Conservation (phyloP, 1,284 basidiomycete genomes). For the Cerioporus squamosus region DNA sequence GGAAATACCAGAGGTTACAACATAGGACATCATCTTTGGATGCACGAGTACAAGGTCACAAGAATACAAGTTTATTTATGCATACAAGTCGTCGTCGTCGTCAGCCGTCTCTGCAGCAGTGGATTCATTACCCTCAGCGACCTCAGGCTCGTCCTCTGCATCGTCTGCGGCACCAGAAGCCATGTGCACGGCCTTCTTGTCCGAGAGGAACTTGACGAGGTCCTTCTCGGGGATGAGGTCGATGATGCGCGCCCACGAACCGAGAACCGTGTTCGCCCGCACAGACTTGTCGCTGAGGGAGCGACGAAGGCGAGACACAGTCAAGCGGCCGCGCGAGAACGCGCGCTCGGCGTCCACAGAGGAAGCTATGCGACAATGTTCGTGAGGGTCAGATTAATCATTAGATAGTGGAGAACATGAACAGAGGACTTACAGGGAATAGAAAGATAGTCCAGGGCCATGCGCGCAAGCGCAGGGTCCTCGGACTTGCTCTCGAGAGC, state of each 20-base stretch:
- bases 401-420: too few species aligned
- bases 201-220: not conserved
- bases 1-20: too few species aligned
- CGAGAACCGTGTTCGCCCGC: conserved; percentile 17
- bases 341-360: conserved; percentile 27
- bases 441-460: conserved; percentile 2
- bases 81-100: too few species aligned
- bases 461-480: conserved; percentile 5
- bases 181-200: conserved; percentile 5
- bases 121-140: too few species aligned
- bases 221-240: conserved; percentile 4
- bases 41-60: too few species aligned
- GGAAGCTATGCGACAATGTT: conserved; percentile 17
- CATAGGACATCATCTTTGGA: too few species aligned
- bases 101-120: not conserved
- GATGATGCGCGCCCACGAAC: conserved; percentile 21
- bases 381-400: not conserved
- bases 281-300: conserved; percentile 24
- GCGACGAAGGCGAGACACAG: conserved; percentile 25
- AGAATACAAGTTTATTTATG: too few species aligned
- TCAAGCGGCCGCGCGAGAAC: conserved; percentile 28
- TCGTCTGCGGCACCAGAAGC: too few species aligned
- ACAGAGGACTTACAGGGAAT: not conserved
- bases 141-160: too few species aligned
- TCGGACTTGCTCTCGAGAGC: not conserved